Evolutionary conservation across 768 basidiomycete genomes (phyloP).

Genomic region (Suillus cothurnatus): DNA sequence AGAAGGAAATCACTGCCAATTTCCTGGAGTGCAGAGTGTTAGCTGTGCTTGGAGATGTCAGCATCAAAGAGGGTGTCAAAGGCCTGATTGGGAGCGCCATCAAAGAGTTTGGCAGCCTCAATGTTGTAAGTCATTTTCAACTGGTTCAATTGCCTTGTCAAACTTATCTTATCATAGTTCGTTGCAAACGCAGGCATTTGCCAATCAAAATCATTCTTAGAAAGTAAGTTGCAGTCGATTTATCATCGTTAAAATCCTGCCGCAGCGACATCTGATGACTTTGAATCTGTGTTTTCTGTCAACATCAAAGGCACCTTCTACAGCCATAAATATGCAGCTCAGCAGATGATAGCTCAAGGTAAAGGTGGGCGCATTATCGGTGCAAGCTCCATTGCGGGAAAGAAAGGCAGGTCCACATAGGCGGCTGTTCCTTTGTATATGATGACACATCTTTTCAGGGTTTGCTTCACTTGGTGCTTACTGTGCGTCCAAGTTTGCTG

Average conservation of each 20-base stretch:
- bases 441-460: conserved; percentile 28
- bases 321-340: conserved; percentile 45
- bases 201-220: conserved; percentile 6
- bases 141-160: not conserved
- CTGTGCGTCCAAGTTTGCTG: conserved; percentile 42
- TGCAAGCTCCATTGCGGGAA: conserved; percentile 38
- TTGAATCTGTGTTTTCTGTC: conserved; percentile 36
- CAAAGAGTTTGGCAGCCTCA: conserved; percentile 28
- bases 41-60: conserved; percentile 27
- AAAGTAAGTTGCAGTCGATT: conserved; percentile 19
- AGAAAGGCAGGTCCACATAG: conserved; percentile 21
- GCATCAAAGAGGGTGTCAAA: conserved; percentile 33
- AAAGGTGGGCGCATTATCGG: conserved; percentile 45
- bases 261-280: conserved; percentile 34
- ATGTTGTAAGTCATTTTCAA: conserved; percentile 32
- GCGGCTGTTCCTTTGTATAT: not conserved
- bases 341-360: conserved; percentile 47
- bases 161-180: conserved; percentile 8
- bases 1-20: conserved; percentile 17
- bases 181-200: conserved; percentile 28
- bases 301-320: conserved; percentile 44
- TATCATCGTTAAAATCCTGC: not conserved
- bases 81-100: conserved; percentile 28
- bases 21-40: conserved; percentile 15
- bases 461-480: conserved; percentile 31